Evolutionary conservation across 2,329 filamentous ascomycete species (phyloP), one percentile per base, ranked within the genome.

Genomic region (Colletotrichum endophyticum): DNA sequence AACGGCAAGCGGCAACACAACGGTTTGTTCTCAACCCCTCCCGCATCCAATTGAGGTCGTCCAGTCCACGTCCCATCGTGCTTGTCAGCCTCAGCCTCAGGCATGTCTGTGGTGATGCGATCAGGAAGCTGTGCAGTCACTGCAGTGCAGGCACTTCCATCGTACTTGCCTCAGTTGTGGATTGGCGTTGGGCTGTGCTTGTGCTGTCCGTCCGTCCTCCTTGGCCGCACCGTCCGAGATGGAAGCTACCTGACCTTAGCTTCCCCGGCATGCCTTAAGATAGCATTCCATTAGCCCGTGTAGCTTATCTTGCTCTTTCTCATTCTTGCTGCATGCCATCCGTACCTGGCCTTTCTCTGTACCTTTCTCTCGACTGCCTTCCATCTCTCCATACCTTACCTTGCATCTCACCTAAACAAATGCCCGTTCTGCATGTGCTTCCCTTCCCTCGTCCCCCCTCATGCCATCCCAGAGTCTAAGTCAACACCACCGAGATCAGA

Each of bases 341-440:
- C 34, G 19, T 27, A 57, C 57, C 49, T 72, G 13, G 49, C 25
- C 59, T 71, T 61, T 32, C 61, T 61, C 27, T 25, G 16, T 59
- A 28, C 25, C 22, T 6, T 28, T 25, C 28, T 32, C 57, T 61
- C 30, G 16, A 32, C 28, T 61, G 57, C 11, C 57, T 30, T 30
- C 34, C 1, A 36, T 36, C 9, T 68, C 34, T 25, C 57, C 12
- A 56, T 28, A 62, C 71, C 28, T 44, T 34, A 56, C 28, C 63
- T 66, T 44, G 28, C 8, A 34, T 44, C 63, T 66, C 63, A 36
- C 30, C 28, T 22, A 61, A 61, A 30, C 63, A 62, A 53, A 49
- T 56, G 27, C 72, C 72, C 57, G 7, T 64, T 69, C 75, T 68
- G 67, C 63, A 71, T 75, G 71, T 74, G 72, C 66, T n/a, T 73